phyloP scores from a whole-genome alignment of 345 rosid genomes.

The Populus davidiana region DNA sequence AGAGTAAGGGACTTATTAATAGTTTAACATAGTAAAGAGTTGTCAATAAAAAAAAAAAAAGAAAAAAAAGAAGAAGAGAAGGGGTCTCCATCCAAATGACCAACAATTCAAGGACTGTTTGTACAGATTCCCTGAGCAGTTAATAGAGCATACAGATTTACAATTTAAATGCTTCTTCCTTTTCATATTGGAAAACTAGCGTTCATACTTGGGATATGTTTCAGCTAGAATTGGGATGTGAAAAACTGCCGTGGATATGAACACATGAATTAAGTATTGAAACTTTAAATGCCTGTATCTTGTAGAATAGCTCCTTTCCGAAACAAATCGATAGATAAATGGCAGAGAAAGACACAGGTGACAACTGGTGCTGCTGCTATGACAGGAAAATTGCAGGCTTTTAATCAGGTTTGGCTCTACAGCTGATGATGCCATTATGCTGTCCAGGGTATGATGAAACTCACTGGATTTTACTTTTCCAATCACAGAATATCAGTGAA shows the following conservation, averaged over 20 bases:
- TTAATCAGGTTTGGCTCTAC: conserved; percentile 71
- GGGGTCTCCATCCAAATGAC: no score
- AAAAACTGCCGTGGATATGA: neutral
- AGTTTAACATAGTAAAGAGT: no score
- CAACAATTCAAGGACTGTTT: no score
- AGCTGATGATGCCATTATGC: neutral
- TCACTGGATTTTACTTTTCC: conserved; percentile 14
- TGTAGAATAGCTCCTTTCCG: conserved; percentile 73
- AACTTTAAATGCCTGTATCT: conserved; percentile 17
- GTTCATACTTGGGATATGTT: neutral
- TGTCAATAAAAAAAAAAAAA: no score
- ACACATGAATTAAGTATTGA: neutral
- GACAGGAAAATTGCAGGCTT: conserved; percentile 77
- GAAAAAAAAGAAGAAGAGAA: no score
- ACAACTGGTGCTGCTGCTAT: conserved; percentile 92
- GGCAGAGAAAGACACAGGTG: conserved; percentile 92
- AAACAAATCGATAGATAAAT: conserved; percentile 82
- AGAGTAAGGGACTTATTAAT: no score
- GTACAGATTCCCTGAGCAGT: no score
- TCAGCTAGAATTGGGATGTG: neutral
- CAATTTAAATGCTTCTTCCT: no score
- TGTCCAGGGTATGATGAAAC: conserved; percentile 1
- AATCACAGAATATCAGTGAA: conserved; percentile 71
- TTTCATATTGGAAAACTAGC: no score
- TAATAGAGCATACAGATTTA: no score